A percentile compares a stretch with the other conserved stretches of the same genome.
These are phyloP conservation scores for Penicillium crystallinum DNA, from an alignment of 495 filamentous ascomycete species.

Conservation along the genomic window DNA sequence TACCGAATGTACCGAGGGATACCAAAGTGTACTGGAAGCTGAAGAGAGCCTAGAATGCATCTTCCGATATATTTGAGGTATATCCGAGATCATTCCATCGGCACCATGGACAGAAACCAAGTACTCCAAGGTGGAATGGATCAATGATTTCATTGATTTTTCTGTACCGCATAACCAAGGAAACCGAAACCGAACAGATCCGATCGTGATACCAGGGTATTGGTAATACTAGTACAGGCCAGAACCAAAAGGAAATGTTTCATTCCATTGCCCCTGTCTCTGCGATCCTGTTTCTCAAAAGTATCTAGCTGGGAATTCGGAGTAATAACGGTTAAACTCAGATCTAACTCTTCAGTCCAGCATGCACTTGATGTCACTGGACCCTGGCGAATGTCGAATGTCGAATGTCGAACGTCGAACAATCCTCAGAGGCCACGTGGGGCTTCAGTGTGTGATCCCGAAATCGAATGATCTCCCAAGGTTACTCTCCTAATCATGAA, in stretches of 20 bases:
- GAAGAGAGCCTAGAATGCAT: too few relatives aligned
- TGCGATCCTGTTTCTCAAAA: background rate
- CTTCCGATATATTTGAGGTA: too few relatives aligned
- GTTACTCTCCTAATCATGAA: background rate
- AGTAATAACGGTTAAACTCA: background rate
- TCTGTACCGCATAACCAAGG: constrained; percentile 1
- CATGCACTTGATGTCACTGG: too few relatives aligned
- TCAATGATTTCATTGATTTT: constrained; percentile 20
- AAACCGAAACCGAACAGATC: constrained; percentile 15
- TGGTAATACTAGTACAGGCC: too few relatives aligned
- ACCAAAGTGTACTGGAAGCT: too few relatives aligned
- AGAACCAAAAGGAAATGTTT: too few relatives aligned
- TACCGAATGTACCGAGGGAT: too few relatives aligned
- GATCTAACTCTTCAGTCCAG: background rate
- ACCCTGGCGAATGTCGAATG: too few relatives aligned
- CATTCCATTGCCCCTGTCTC: background rate
- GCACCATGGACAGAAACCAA: background rate
- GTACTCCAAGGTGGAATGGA: background rate
- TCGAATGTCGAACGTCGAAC: too few relatives aligned
- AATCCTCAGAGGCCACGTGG: constrained; percentile 24
- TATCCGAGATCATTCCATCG: too few relatives aligned
- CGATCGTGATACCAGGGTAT: constrained; percentile 2
- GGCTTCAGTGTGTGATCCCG: background rate
- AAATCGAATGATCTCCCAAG: background rate
- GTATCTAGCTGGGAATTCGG: background rate